These are phyloP conservation scores for Plasmodium cynomolgi DNA, from an alignment of 169 alveolate species.

Conservation along the genomic window DNA sequence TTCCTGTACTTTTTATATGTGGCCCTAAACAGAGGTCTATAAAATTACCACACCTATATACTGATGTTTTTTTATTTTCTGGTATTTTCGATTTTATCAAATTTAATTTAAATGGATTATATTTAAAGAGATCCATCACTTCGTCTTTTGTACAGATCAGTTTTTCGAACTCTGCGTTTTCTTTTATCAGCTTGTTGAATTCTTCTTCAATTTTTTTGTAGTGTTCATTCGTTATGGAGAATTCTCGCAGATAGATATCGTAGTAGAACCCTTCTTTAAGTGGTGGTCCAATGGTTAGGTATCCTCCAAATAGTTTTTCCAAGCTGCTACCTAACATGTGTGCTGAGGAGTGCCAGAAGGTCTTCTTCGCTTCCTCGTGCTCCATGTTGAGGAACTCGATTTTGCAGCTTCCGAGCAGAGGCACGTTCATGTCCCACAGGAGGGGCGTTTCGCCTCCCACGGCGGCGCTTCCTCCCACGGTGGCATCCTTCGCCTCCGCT, in stretches of 20 bases:
- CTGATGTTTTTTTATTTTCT: constrained; percentile 95
- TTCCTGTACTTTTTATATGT: constrained; percentile 96
- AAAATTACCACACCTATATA: constrained; percentile 97
- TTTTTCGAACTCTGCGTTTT: constrained; percentile 95
- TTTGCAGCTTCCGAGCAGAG: constrained; percentile 97
- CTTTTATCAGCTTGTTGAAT: constrained; percentile 81
- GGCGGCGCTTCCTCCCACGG: not conserved
- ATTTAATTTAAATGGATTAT: constrained; percentile 98
- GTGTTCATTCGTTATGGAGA: constrained; percentile 79
- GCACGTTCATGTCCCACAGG: constrained; percentile 97
- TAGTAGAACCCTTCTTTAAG: constrained; percentile 97
- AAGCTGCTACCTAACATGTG: constrained; percentile 95
- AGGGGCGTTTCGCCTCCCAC: not conserved
- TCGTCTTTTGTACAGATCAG: constrained; percentile 95
- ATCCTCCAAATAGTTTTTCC: constrained; percentile 96
- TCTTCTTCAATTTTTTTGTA: constrained; percentile 74
- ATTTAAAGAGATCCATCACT: constrained; percentile 95
- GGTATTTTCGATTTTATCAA: constrained; percentile 96
- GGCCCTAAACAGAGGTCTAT: constrained; percentile 99
- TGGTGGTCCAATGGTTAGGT: constrained; percentile 98
- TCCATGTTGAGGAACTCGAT: constrained; percentile 93
- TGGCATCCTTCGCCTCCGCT: not conserved
- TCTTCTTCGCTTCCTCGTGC: constrained; percentile 94
- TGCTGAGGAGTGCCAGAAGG: constrained; percentile 99
- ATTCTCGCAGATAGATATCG: constrained; percentile 96